A percentile compares a stretch with the other conserved stretches of the same genome.
phyloP scores from a whole-genome alignment of 75 land plant species.

The Pinus taeda region DNA sequence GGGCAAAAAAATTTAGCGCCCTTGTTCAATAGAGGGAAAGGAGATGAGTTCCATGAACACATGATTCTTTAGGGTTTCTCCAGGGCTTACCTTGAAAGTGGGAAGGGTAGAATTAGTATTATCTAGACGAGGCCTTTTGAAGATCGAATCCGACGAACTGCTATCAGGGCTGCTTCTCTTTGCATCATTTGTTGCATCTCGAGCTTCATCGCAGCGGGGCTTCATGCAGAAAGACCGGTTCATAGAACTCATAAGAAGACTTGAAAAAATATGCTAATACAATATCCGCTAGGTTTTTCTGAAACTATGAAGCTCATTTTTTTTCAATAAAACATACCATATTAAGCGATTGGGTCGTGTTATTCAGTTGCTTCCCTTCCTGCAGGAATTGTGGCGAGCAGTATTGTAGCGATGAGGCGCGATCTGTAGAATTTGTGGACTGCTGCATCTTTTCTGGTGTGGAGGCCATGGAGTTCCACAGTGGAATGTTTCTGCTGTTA shows the following conservation, averaged over 20 bases:
- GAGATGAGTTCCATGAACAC: too few relatives aligned
- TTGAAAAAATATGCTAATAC: neutral
- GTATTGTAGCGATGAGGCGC: neutral
- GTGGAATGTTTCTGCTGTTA: neutral
- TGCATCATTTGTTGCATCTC: neutral
- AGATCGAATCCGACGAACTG: conserved; percentile 6
- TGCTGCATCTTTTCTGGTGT: neutral
- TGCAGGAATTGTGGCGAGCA: neutral
- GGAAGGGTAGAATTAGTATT: neutral
- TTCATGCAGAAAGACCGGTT: neutral
- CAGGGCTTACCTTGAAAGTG: conserved; percentile 3
- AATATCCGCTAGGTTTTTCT: too few relatives aligned
- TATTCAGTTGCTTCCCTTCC: neutral
- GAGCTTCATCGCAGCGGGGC: conserved; percentile 1
- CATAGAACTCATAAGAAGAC: neutral
- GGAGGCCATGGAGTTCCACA: conserved; percentile 1
- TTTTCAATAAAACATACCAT: neutral
- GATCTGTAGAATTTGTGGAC: too few relatives aligned
- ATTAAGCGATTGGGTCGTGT: neutral
- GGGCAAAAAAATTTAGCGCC: too few relatives aligned
- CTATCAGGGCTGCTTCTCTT: neutral
- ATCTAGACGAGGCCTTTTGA: conserved; percentile 6
- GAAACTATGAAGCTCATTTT: neutral
- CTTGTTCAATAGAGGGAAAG: too few relatives aligned
- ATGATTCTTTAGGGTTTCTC: too few relatives aligned